Evolutionary conservation across 2,329 filamentous ascomycete genomes (phyloP).

Genomic region (Ceratocystis smalleyi): DNA sequence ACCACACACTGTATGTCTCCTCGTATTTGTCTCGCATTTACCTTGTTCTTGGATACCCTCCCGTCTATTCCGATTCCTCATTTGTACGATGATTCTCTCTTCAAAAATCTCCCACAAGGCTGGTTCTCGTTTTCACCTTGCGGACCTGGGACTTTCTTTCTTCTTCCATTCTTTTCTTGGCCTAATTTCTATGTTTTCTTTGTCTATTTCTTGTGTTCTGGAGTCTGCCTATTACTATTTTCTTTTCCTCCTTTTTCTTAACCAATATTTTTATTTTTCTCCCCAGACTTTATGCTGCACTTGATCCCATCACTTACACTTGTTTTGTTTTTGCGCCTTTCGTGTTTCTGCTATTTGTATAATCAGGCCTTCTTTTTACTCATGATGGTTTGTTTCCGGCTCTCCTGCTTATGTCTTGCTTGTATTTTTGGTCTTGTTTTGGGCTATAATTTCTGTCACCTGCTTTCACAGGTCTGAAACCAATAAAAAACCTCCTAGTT

Average conservation of each 20-base stretch:
- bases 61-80: constrained; percentile 2
- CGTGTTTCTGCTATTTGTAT: neutral
- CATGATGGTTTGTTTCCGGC: neutral
- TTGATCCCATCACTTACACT: neutral
- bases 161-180: constrained; percentile 6
- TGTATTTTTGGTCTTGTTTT: too few relatives aligned
- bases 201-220: neutral
- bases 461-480: too few relatives aligned
- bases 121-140: neutral
- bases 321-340: neutral
- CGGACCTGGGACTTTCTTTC: neutral
- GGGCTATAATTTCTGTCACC: too few relatives aligned
- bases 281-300: neutral
- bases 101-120: neutral
- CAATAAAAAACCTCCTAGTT: too few relatives aligned
- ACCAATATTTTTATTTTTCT: constrained; percentile 1
- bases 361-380: neutral
- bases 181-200: constrained; percentile 4
- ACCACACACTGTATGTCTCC: constrained; percentile 17
- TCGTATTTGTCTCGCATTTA: constrained; percentile 28
- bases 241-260: constrained; percentile 3
- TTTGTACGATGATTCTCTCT: constrained; percentile 5
- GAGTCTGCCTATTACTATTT: neutral
- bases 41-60: constrained; percentile 6
- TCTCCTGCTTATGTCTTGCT: too few relatives aligned